phyloP scores from a whole-genome alignment of 2,329 filamentous ascomycete species.

The Sporothrix brunneoviolacea region DNA sequence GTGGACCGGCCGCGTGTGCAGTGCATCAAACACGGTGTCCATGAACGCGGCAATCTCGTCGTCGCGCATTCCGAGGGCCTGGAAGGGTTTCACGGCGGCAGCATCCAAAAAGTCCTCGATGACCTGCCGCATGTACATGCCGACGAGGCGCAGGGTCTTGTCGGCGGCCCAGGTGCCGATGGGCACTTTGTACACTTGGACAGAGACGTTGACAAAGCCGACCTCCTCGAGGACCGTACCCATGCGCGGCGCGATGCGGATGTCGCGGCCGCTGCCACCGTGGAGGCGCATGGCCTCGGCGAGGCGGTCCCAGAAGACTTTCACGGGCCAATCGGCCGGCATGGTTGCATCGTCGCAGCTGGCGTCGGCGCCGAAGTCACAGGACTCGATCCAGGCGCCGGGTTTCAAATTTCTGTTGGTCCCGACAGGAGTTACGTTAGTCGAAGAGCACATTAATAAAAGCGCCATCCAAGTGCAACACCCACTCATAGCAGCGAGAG shows the following conservation, averaged over 20 bases:
- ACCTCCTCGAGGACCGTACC: constrained; percentile 31
- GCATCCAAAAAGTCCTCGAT: constrained; percentile 31
- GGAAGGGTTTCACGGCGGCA: constrained; percentile 31
- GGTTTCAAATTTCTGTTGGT: constrained; percentile 36
- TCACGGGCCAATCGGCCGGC: constrained; percentile 32
- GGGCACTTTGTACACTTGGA: constrained; percentile 36
- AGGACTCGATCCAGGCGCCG: constrained; percentile 46
- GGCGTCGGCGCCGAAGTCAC: constrained; percentile 37
- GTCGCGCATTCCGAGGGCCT: constrained; percentile 27
- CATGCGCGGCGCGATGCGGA: constrained; percentile 21
- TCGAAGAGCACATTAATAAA: too few species aligned
- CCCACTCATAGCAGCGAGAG: too few species aligned
- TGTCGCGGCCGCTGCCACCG: constrained; percentile 30
- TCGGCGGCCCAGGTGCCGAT: constrained; percentile 39
- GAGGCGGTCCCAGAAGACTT: constrained; percentile 24
- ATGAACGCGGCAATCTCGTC: constrained; percentile 27
- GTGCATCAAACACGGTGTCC: constrained; percentile 26
- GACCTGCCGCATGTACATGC: constrained; percentile 32
- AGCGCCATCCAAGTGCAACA: too few species aligned
- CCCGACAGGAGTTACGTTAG: too few species aligned
- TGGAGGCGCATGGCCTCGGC: constrained; percentile 24
- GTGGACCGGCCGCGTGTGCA: constrained; percentile 30
- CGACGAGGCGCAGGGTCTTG: constrained; percentile 31
- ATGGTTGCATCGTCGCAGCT: constrained; percentile 40
- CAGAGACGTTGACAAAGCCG: constrained; percentile 37